These are phyloP conservation scores for Cordyceps cateniannulata DNA, from an alignment of 2,329 filamentous ascomycete species.

Conservation along the genomic window DNA sequence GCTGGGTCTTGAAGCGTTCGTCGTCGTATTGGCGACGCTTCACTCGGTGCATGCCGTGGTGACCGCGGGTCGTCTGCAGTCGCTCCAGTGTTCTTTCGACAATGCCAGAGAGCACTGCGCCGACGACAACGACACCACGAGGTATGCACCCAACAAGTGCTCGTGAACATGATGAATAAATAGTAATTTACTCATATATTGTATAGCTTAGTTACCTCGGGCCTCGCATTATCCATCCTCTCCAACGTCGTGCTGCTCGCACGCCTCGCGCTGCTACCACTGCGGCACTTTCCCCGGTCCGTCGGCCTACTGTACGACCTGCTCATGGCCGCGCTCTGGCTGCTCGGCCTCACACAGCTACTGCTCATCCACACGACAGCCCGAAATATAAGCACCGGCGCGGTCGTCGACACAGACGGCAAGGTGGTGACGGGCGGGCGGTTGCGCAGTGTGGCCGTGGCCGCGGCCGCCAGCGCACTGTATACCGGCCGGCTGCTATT, in stretches of 20 bases:
- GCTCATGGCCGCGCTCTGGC: slow-evolving; percentile 23
- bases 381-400: not conserved
- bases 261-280: slow-evolving; percentile 18
- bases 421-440: slow-evolving; percentile 2
- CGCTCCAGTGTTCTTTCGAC: not conserved
- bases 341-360: slow-evolving; percentile 16
- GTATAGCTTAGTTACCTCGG: slow-evolving; percentile 22
- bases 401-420: not conserved
- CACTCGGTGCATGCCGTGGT: not conserved
- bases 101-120: not conserved
- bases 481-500: not conserved
- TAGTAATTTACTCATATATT: not conserved
- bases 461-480: not conserved
- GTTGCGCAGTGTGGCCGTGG: not conserved
- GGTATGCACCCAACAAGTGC: too few relatives aligned
- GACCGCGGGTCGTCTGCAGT: not conserved
- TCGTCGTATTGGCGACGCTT: not conserved
- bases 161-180: too few relatives aligned
- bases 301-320: slow-evolving; percentile 23
- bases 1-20: not conserved
- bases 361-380: not conserved
- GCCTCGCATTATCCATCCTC: slow-evolving; percentile 25
- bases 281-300: slow-evolving; percentile 19
- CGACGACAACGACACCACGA: not conserved
- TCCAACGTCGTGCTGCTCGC: slow-evolving; percentile 22